Evolutionary conservation across 1,284 basidiomycete genomes (phyloP).

Genomic region (Exobasidium cylindrosporum): DNA sequence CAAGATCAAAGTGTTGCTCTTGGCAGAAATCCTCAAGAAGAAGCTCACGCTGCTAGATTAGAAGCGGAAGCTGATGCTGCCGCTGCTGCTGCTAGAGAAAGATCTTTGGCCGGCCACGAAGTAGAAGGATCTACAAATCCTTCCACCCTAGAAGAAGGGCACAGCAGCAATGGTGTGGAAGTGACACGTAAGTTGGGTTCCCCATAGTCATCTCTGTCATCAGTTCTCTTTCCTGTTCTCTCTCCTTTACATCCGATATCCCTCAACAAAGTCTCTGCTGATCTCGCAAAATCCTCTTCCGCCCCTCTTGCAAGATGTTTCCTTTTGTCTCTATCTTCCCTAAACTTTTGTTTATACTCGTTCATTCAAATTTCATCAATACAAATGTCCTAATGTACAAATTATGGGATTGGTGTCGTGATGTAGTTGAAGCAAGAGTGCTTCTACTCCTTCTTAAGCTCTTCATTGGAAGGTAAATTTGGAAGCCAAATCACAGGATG

Average conservation of each 20-base stretch:
- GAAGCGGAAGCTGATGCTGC: constrained; percentile 8
- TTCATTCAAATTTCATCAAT: not conserved
- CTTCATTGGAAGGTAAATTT: constrained; percentile 4
- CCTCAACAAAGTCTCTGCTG: not conserved
- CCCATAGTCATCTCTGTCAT: not conserved
- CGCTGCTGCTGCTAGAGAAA: constrained; percentile 7
- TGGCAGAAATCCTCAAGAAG: constrained; percentile 10
- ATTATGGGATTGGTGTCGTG: not conserved
- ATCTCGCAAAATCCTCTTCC: too few species aligned
- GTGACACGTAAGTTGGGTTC: not conserved
- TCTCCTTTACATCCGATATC: not conserved
- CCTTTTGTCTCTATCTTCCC: not conserved
- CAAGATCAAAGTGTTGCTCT: constrained; percentile 8
- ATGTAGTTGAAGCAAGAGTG: not conserved
- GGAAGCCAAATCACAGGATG: constrained; percentile 14
- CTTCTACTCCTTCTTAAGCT: not conserved
- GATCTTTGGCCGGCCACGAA: not conserved
- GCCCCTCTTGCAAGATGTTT: too few species aligned
- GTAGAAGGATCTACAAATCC: not conserved
- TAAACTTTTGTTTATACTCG: not conserved
- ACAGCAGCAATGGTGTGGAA: not conserved
- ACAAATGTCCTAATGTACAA: not conserved
- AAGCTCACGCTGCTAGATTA: not conserved
- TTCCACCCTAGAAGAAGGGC: not conserved
- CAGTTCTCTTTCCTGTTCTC: not conserved